phyloP scores from a whole-genome alignment of 345 rosid genomes.

The Psidium friedrichsthalianum region DNA sequence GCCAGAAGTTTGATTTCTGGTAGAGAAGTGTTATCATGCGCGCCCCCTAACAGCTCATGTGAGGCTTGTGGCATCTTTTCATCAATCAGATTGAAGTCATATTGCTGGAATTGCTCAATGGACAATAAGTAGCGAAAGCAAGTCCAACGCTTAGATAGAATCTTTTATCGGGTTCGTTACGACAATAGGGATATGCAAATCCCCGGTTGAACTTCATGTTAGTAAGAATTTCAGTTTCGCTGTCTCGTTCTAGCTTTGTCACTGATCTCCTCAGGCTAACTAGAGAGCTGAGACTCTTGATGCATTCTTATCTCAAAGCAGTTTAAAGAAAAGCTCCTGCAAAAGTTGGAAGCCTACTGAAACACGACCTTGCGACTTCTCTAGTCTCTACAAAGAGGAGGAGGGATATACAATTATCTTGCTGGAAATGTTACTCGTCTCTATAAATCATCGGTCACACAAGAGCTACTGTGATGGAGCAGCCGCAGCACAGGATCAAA shows the following conservation, averaged over 20 bases:
- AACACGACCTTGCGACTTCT: not conserved
- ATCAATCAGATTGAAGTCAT: not conserved
- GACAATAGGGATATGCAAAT: not conserved
- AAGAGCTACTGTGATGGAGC: not conserved
- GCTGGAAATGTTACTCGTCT: not conserved
- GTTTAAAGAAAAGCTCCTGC: not conserved
- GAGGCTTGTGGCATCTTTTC: not conserved
- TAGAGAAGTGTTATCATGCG: too few relatives aligned
- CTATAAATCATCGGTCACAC: not conserved
- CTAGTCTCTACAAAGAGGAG: not conserved
- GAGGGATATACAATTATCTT: not conserved
- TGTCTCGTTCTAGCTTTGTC: not conserved
- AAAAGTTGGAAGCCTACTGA: not conserved
- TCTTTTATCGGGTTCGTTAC: not conserved
- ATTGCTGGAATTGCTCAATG: not conserved
- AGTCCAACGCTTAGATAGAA: not conserved
- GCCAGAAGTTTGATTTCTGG: too few relatives aligned
- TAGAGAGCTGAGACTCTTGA: not conserved
- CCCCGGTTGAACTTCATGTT: not conserved
- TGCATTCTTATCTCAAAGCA: not conserved
- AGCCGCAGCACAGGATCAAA: not conserved
- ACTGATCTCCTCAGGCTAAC: not conserved
- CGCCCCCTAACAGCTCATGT: not conserved
- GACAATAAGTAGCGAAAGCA: not conserved
- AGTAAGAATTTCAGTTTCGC: not conserved